Base-by-base conservation (phyloP, 2,329 filamentous ascomycete species). In the Cercospora sp. region DNA sequence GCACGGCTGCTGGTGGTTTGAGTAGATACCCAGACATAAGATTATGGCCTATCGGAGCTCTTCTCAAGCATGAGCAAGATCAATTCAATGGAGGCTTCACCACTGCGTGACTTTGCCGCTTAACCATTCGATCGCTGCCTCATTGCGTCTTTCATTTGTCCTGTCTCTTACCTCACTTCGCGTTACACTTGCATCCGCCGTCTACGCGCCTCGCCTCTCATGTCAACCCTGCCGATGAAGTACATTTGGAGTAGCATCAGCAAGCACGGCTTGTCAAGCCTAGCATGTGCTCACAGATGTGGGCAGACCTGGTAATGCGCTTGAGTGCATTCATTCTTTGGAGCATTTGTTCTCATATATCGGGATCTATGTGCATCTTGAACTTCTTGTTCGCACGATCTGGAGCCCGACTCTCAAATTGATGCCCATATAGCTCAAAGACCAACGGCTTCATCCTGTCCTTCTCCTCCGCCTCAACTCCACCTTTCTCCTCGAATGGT, bases 311-410 rank as follows among this genome's bases (percentile, higher is more conserved):
- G 37, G 16, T 40, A 16, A 40, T 40, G 34, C 34, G 34, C 34
- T 37, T 37, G 34, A 37, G 37, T 8, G n/a, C 37, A n/a, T 40
- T 40, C 16, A 5, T 40, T 16, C 37, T 16, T 28, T 16, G 9
- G 21, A 28, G 24, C 13, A 16, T 5, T 28, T 7, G 4, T 34
- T 18, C 51, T 91, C 83, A 97, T 13, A 97, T 79, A 71, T 91
- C 89, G 60, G 89, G 85, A 70, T 93, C 83, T 75, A 92, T 93
- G 77, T 94, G 93, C 77, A 88, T 85, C 81, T 95, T 97, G 81
- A 97, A 97, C 82, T 97, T 98, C 81, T 89, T 93, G 75, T 91
- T 97, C 60, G 93, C 92, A 24, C 95, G 85, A 78, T 98, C 94
- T 16, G 91, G 89, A 2, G 94, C 89, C 10, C 93, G 86, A 72